Conservation (phyloP, 2,329 filamentous ascomycete genomes). For the Cryphonectria japonica region DNA sequence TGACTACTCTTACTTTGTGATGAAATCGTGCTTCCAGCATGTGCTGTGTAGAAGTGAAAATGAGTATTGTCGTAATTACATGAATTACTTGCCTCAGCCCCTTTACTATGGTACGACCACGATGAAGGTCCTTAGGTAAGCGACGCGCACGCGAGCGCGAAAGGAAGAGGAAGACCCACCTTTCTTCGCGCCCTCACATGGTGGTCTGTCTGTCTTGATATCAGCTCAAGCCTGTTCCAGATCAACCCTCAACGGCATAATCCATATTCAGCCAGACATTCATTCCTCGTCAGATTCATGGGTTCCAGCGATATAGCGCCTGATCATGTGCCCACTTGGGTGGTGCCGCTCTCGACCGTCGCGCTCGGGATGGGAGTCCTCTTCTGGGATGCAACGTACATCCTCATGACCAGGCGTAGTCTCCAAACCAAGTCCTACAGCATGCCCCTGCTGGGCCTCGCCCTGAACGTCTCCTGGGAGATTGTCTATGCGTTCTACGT, state of each 20-base stretch:
- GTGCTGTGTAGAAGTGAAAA: not conserved
- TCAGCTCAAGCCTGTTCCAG: not conserved
- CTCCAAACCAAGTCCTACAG: conserved; percentile 52
- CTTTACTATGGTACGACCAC: not conserved
- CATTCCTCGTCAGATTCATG: conserved; percentile 37
- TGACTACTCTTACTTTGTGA: not conserved
- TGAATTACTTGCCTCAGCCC: too few species aligned
- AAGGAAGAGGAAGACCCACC: not conserved
- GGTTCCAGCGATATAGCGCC: conserved; percentile 46
- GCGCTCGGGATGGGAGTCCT: conserved; percentile 43
- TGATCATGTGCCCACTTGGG: conserved; percentile 39
- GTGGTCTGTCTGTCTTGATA: not conserved
- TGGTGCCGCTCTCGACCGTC: conserved; percentile 41
- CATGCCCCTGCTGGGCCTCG: conserved; percentile 53
- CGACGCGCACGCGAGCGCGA: not conserved
- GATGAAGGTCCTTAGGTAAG: not conserved
- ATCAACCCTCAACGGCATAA: not conserved
- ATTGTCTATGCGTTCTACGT: conserved; percentile 53
- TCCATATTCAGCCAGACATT: not conserved
- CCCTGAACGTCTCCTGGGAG: conserved; percentile 57
- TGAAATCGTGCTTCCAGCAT: not conserved
- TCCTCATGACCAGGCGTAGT: conserved; percentile 51
- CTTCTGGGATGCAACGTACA: conserved; percentile 49
- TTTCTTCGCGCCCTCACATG: not conserved
- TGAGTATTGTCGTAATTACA: not conserved